Base-by-base conservation (phyloP, 805 yeast genomes). In the Ogataea populi-albae region DNA sequence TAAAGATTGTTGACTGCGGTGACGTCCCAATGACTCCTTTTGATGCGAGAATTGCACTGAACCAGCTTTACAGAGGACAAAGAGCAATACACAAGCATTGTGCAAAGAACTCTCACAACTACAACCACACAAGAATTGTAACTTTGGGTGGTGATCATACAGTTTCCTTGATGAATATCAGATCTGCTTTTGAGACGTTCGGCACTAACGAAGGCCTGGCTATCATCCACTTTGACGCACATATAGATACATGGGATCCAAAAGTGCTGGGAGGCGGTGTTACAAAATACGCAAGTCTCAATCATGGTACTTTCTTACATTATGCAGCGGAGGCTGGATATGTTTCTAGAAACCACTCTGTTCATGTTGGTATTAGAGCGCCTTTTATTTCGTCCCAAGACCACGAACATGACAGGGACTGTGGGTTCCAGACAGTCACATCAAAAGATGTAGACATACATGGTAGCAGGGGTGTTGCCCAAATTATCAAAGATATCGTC, bases 161-260 rank as follows among this genome's bases (percentile, higher is more conserved):
- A 5, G 56, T 74, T 23, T 63, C 77, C 1, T 55, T 75, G 19
- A 68, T 71, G 73, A 64, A 71, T 3, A 47, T 75, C 22, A 64
- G 62, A 40, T 64, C 76, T 5, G 73, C 72, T 3, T 69, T 61
- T 38, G 78, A 73, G 44, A 54, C 63, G 17, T 61, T 54, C 38
- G 75, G 73, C 1, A 57, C 59, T 19, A 71, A 74, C 1, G 61
- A 63, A 23, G 55, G 52, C 4, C 38, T 75, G 5, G 64, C 72
- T 3, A 75, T 75, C 8, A 53, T 75, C 11, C 80, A 78, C 49
- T 77, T 78, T 43, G 84, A 78, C 52, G 69, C 79, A 17, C 85
- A 79, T 53, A 69, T 79, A 32, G 86, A 79, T 55, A 79, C 86
- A 3, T 79, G 85, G 84, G 68, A 72, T 45, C 87, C 87, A 4